Evolutionary conservation across 169 alveolate genomes (phyloP), one percentile per base, ranked within the genome.

Genomic region (Eimeria necatrix): DNA sequence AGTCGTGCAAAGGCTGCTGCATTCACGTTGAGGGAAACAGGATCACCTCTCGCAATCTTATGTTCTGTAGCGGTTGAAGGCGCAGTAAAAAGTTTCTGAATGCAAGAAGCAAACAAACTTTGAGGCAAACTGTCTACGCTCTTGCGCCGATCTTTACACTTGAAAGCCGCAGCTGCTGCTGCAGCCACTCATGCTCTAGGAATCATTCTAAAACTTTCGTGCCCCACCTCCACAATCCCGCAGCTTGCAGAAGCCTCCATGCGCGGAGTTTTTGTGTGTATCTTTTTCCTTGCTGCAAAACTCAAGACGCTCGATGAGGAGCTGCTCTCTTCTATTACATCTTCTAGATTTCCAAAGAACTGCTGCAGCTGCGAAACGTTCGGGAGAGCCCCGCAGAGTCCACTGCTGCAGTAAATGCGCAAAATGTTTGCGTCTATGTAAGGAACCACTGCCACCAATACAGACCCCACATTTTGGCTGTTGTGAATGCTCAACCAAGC

Each of bases 371-470:
- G 53, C 12, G 84, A 22, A 3, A 46, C 18, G 20, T 46, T 6
- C 9, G 87, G 46, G 26, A 20, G 18, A 46, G 64, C 46, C 18
- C 26, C 64, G 87, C 32, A 10, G 87, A 51, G 10, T 2, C 64
- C 59, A 61, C 87, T 78, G 87, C 59, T 78, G 32, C 68, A n/a
- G 64, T 78, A 78, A 6, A 52, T 24, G n/a, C 94, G 85, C 68
- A 88, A 41, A 1, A 49, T 48, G n/a, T 52, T 41, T 24, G 61
- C 26, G 59, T 88, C 94, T 41, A 88, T 49, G 74, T 88, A 88
- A n/a, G 94, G 94, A 8, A 88, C 56, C 26, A 88, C 46, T 24
- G 49, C 94, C 18, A 88, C 86, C 56, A 88, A 12, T 5, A 88
- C 94, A 3, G 87, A 52, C 1, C 87, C 86, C 5, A 88, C 52